Percentiles rank a stretch among this genome's conserved stretches.
These are phyloP conservation scores for Metschnikowia kunwiensis DNA, from an alignment of 805 yeast species.

Conservation along the genomic window DNA sequence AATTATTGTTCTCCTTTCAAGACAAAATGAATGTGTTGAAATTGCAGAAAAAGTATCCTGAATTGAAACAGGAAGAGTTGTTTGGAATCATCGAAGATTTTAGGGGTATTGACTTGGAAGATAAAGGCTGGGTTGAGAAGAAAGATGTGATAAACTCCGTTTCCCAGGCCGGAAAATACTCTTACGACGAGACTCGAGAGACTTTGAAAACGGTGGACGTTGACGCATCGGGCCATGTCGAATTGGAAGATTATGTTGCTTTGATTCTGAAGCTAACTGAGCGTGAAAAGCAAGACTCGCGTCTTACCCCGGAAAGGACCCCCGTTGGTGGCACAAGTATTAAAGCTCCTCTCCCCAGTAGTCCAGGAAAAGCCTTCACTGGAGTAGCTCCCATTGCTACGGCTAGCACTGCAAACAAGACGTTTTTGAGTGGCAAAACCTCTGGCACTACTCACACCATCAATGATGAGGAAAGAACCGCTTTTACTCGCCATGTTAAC, in stretches of 20 bases:
- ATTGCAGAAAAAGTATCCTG: conserved; percentile 75
- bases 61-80: conserved; percentile 79
- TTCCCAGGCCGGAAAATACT: conserved; percentile 70
- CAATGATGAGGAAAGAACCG: conserved; percentile 94
- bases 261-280: conserved; percentile 78
- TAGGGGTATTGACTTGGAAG: conserved; percentile 80
- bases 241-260: conserved; percentile 88
- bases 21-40: conserved; percentile 40
- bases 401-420: conserved; percentile 52
- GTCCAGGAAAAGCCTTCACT: conserved; percentile 23
- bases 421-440: conserved; percentile 80
- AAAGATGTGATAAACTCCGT: conserved; percentile 83
- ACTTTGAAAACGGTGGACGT: conserved; percentile 87
- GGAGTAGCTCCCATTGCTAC: conserved; percentile 42
- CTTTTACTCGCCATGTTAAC: conserved; percentile 94
- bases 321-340: conserved; percentile 1
- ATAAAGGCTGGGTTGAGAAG: conserved; percentile 92
- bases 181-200: conserved; percentile 92
- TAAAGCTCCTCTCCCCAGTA: conserved; percentile 7
- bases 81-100: conserved; percentile 84
- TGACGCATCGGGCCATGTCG: conserved; percentile 96
- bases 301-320: conserved; percentile 8
- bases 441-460: conserved; percentile 94
- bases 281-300: conserved; percentile 6
- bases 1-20: background rate